Conservation (phyloP, 192 early-diverging fungal genomes). For the Backusella tuberculispora region DNA sequence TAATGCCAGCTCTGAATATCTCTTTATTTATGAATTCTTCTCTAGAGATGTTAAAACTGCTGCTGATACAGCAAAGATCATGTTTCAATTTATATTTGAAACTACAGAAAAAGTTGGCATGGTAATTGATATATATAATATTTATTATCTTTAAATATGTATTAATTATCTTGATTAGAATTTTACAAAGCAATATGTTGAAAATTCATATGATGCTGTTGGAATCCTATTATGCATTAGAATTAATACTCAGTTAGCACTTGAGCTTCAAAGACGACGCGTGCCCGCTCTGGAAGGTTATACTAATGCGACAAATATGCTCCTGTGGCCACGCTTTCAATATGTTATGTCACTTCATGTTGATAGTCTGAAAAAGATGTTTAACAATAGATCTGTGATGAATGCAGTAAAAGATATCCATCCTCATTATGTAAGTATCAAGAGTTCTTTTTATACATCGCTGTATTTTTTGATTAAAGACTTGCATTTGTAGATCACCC, state of each 20-base stretch:
- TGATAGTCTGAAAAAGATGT: constrained; percentile 85
- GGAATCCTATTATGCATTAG: constrained; percentile 90
- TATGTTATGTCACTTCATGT: constrained; percentile 88
- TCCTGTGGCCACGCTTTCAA: constrained; percentile 90
- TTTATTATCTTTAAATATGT: background rate
- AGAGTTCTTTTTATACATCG: background rate
- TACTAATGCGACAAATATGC: constrained; percentile 89
- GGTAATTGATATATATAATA: constrained; percentile 40
- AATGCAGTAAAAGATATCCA: constrained; percentile 67
- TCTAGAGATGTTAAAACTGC: constrained; percentile 64
- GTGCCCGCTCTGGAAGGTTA: constrained; percentile 88
- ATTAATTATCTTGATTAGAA: constrained; percentile 15
- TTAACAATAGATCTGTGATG: constrained; percentile 60
- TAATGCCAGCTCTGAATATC: constrained; percentile 94
- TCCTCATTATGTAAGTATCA: constrained; percentile 74
- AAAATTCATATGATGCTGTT: constrained; percentile 84
- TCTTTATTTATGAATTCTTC: constrained; percentile 93
- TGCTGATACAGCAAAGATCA: constrained; percentile 63
- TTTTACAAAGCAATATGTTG: constrained; percentile 70
- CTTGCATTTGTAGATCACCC: constrained; percentile 60
- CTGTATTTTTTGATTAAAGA: background rate
- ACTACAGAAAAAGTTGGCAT: constrained; percentile 74
- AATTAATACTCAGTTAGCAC: constrained; percentile 79
- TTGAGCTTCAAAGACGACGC: constrained; percentile 78
- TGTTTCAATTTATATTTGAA: constrained; percentile 91